phyloP scores from a whole-genome alignment of 495 filamentous ascomycete genomes.

The Penicillium daleae region DNA sequence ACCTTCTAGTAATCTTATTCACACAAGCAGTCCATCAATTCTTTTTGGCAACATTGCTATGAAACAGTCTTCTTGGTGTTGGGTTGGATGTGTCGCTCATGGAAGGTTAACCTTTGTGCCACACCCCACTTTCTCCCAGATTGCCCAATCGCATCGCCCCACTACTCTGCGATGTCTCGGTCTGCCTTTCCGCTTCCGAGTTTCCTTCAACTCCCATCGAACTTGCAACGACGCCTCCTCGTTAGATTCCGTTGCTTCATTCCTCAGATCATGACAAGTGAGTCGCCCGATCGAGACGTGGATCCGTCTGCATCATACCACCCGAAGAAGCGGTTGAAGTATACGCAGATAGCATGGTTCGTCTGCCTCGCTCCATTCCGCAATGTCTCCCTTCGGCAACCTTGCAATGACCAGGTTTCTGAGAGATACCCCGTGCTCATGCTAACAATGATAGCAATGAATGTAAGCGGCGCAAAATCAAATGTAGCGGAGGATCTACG shows the following conservation, averaged over 20 bases:
- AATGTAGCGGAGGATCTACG: conserved; percentile 80
- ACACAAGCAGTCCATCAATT: background rate
- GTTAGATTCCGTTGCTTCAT: background rate
- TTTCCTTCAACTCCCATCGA: background rate
- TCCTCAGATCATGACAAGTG: background rate
- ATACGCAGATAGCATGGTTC: conserved; percentile 12
- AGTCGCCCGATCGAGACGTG: background rate
- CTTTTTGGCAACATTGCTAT: background rate
- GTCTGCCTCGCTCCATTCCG: background rate
- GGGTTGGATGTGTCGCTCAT: background rate
- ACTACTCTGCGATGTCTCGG: background rate
- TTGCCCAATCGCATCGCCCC: background rate
- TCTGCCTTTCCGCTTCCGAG: conserved; percentile 2
- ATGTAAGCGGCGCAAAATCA: conserved; percentile 89
- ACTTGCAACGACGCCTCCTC: background rate
- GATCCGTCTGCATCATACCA: background rate
- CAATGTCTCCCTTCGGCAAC: background rate
- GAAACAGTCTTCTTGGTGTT: background rate
- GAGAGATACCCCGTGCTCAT: background rate
- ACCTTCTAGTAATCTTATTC: background rate
- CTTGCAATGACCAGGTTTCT: background rate
- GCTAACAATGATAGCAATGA: conserved; percentile 60
- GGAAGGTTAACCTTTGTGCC: background rate
- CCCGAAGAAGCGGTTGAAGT: conserved; percentile 5
- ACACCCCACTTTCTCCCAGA: background rate